These are phyloP conservation scores for Centrapalus pauciflorus DNA, from an alignment of 129 eudicot genomes.

Conservation along the genomic window DNA sequence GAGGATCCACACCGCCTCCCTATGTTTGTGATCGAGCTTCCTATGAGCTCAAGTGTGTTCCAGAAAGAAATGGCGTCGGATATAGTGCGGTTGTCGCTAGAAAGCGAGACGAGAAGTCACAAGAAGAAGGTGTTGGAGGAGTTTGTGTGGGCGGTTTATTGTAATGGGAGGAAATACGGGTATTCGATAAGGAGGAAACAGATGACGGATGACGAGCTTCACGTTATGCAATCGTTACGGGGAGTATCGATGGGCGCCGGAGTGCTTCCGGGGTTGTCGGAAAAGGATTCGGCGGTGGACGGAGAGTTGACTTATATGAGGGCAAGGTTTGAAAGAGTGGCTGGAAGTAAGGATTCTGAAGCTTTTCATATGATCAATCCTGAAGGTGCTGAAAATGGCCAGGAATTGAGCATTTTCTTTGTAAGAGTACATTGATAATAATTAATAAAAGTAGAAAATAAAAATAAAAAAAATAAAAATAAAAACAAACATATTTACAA, in stretches of 20 bases:
- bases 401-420: slow-evolving; percentile 80
- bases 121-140: slow-evolving; percentile 77
- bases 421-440: slow-evolving; percentile 34
- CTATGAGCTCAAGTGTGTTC: slow-evolving; percentile 49
- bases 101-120: slow-evolving; percentile 62
- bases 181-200: slow-evolving; percentile 67
- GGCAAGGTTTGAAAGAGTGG: slow-evolving; percentile 76
- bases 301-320: slow-evolving; percentile 82
- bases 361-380: slow-evolving; percentile 88
- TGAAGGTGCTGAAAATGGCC: slow-evolving; percentile 62
- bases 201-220: slow-evolving; percentile 71
- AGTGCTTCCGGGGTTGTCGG: slow-evolving; percentile 54
- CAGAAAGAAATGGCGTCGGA: slow-evolving; percentile 77
- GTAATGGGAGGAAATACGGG: slow-evolving; percentile 73
- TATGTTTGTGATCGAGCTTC: slow-evolving; percentile 64
- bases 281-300: slow-evolving; percentile 39
- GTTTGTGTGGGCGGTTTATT: slow-evolving; percentile 75
- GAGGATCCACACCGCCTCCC: slow-evolving; percentile 76
- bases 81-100: slow-evolving; percentile 53
- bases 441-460: no score
- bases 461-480: not conserved
- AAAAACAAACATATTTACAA: not conserved
- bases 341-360: slow-evolving; percentile 76
- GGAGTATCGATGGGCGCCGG: slow-evolving; percentile 99
- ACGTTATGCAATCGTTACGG: slow-evolving; percentile 63